Evolutionary conservation across 2,329 filamentous ascomycete species (phyloP), one percentile per base, ranked within the genome.

Genomic region (Rutstroemia sp.): DNA sequence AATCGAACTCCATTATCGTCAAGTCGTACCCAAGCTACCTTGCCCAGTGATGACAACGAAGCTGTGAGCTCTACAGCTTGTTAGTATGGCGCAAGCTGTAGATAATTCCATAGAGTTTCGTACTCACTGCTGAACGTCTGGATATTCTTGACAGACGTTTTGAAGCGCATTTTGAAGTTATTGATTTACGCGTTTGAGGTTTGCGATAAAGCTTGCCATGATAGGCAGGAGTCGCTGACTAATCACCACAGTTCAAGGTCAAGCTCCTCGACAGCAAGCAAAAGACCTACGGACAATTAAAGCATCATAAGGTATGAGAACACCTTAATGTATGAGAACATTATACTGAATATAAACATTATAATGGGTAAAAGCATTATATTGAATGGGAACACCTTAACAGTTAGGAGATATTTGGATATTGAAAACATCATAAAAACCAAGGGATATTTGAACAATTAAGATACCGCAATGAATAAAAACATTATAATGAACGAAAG

Each of bases 1-100:
- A 99, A 96, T 65, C 92, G 91, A 56, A 92, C 86, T 55, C 86
- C 86, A 58, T 92, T 86, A 73, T 95, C 83, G 73, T 92, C 90
- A 37, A 99, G 82, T 63, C 91, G 88, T 8, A 70, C 66, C 68
- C 69, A 70, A 51, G 71, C 70, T 53, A 71, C 62, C 55, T 72
- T 72, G 12, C 70, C 71, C 34, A 87, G 74, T 2, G 83, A 81
- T 57, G 78, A 81, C 59, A 87, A 75, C 14, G 83, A 83, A 10
- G 81, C 80, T 2, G 81, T 81, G 61, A 87, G 78, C 67, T 86
- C 83, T 86, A 61, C 18, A 41, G 27, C 54, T 5, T 64, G 52
- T 65, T 59, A 58, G 54, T 21, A 10, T 4, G 42, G 19, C 8
- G 5, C 18, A 44, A 19, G 16, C 41, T 12, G 21, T 10, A 21